These are phyloP conservation scores for Leucosporidium creatinivorum DNA, from an alignment of 768 basidiomycete genomes.

Conservation along the genomic window DNA sequence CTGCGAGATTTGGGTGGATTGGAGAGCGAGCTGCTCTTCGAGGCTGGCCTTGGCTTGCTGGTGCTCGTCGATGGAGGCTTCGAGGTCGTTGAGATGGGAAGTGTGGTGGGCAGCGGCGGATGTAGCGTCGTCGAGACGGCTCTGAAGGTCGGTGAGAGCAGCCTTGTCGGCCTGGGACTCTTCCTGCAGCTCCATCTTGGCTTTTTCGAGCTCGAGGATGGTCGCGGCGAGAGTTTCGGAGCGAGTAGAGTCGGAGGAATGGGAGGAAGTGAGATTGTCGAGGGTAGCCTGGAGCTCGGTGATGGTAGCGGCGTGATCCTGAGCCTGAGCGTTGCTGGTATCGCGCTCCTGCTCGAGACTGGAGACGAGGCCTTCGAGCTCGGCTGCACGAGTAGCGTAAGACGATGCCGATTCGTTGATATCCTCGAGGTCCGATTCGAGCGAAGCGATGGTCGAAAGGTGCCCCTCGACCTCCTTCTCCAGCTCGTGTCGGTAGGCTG, in stretches of 20 bases:
- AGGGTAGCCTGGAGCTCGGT: background rate
- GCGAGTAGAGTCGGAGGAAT: constrained; percentile 10
- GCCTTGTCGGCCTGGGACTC: background rate
- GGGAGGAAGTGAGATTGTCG: background rate
- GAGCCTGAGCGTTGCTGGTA: no score
- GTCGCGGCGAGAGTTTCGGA: constrained; percentile 7
- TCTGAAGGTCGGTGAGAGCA: background rate
- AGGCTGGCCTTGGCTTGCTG: no score
- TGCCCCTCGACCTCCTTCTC: constrained; percentile 2
- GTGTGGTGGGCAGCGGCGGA: no score
- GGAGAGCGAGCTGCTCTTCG: no score
- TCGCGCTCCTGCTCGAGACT: no score
- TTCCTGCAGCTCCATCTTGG: background rate
- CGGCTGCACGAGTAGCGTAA: no score
- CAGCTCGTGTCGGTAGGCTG: background rate
- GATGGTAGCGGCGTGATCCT: constrained; percentile 6
- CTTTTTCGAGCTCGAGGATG: background rate
- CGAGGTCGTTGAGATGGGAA: no score
- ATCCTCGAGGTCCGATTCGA: constrained; percentile 5
- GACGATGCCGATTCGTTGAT: no score
- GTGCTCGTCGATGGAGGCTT: no score
- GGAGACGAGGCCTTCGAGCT: background rate
- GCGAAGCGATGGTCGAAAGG: constrained; percentile 5
- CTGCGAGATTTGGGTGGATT: background rate
- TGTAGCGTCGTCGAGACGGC: no score